phyloP scores from a whole-genome alignment of 2,329 filamentous ascomycete species.

The Aspergillus carbonarius region DNA sequence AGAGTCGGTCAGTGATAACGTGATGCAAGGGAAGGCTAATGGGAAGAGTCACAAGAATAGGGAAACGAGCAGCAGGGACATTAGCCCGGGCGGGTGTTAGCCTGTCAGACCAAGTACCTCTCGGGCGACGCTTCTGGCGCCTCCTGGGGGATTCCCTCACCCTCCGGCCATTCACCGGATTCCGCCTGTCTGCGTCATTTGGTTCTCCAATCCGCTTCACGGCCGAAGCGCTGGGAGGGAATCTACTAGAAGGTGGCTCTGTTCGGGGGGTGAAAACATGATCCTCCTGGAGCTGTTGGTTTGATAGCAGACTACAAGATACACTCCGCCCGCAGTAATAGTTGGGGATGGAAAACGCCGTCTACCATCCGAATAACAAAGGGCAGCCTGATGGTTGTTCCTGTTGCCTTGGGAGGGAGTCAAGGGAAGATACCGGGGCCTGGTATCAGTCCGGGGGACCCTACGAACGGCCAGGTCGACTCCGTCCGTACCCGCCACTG shows the following conservation, averaged over 20 bases:
- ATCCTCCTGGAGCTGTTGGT: neutral
- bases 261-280: neutral
- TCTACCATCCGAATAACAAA: too few relatives aligned
- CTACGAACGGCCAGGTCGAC: conserved; percentile 3
- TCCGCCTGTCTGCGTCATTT: conserved; percentile 3
- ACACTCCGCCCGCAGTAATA: too few relatives aligned
- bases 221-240: conserved; percentile 11
- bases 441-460: conserved; percentile 4
- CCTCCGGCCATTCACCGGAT: conserved; percentile 4
- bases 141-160: conserved; percentile 18
- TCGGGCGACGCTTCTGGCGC: conserved; percentile 15
- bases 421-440: neutral
- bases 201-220: conserved; percentile 7
- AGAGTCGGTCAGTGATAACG: conserved; percentile 25
- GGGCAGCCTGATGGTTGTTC: neutral
- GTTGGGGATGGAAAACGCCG: too few relatives aligned
- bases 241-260: conserved; percentile 18
- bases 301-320: too few relatives aligned
- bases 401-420: neutral
- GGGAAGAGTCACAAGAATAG: conserved; percentile 5
- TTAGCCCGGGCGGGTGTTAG: neutral
- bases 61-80: neutral
- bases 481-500: conserved; percentile 25
- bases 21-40: conserved; percentile 19
- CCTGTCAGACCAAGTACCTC: neutral